Evolutionary conservation across 2,329 filamentous ascomycete genomes (phyloP).

Genomic region (Sporothrix phasma): DNA sequence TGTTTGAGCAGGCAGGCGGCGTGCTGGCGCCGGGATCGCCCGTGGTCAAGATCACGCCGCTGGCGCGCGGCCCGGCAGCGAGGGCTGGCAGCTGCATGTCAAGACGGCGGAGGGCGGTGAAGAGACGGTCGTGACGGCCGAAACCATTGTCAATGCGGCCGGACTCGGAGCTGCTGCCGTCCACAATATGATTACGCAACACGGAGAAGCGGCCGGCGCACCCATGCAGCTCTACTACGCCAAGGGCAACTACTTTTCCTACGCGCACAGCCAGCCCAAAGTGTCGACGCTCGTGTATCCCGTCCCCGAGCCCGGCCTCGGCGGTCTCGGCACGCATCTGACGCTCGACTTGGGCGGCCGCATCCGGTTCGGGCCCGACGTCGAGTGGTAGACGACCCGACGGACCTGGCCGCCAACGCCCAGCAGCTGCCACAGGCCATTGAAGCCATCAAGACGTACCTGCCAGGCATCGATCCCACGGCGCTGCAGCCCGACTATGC

Average conservation of each 20-base stretch:
- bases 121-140: constrained; percentile 52
- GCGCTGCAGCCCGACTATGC: constrained; percentile 75
- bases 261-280: constrained; percentile 51
- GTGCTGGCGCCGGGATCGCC: constrained; percentile 58
- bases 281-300: constrained; percentile 77
- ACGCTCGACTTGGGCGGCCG: constrained; percentile 80
- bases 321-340: constrained; percentile 82
- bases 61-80: constrained; percentile 22
- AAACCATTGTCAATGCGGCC: constrained; percentile 75
- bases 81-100: constrained; percentile 63
- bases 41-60: constrained; percentile 51
- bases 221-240: constrained; percentile 60
- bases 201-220: constrained; percentile 20
- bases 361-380: constrained; percentile 86
- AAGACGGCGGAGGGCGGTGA: constrained; percentile 8
- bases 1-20: constrained; percentile 68
- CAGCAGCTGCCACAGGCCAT: constrained; percentile 55
- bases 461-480: constrained; percentile 59
- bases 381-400: constrained; percentile 72
- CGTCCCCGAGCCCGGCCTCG: constrained; percentile 69
- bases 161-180: constrained; percentile 68
- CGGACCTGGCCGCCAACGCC: constrained; percentile 58
- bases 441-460: constrained; percentile 64
- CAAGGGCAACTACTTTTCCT: constrained; percentile 93
- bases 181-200: constrained; percentile 70